Percentiles rank a stretch among this genome's conserved stretches.
Evolutionary conservation across 306 rosid species (phyloP).

Genomic region (Casuarina equisetifolia): DNA sequence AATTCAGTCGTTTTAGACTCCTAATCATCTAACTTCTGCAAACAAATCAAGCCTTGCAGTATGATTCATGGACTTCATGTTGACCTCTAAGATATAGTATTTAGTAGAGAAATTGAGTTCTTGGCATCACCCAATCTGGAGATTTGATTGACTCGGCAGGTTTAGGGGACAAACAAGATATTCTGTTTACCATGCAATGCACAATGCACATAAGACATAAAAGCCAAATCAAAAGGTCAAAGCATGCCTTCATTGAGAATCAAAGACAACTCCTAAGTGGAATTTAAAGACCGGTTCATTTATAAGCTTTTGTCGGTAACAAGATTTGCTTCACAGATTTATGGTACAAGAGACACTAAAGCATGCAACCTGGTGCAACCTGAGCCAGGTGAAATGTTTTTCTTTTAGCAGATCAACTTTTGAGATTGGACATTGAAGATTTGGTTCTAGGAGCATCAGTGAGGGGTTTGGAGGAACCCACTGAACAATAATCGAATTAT

Average conservation of each 20-base stretch:
- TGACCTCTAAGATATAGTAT: not conserved
- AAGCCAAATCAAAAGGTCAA: too few relatives aligned
- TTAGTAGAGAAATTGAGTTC: not conserved
- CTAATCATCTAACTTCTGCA: not conserved
- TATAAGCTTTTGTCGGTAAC: not conserved
- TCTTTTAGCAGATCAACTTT: not conserved
- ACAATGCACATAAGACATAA: too few relatives aligned
- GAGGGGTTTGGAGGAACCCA: not conserved
- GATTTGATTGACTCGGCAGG: not conserved
- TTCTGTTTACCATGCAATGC: too few relatives aligned
- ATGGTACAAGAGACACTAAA: too few relatives aligned
- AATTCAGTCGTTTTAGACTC: not conserved
- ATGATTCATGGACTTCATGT: not conserved
- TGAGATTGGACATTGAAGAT: not conserved
- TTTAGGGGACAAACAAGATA: too few relatives aligned
- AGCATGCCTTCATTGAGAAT: too few relatives aligned
- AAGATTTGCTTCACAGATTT: not conserved
- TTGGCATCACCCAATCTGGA: not conserved
- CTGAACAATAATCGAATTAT: conserved; percentile 6
- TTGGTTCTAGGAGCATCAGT: not conserved
- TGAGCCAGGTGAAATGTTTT: not conserved
- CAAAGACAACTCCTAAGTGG: too few relatives aligned
- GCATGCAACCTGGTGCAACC: too few relatives aligned
- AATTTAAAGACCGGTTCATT: too few relatives aligned
- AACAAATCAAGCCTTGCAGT: not conserved